phyloP scores from a whole-genome alignment of 768 basidiomycete genomes.

The Scleroderma citrinum region DNA sequence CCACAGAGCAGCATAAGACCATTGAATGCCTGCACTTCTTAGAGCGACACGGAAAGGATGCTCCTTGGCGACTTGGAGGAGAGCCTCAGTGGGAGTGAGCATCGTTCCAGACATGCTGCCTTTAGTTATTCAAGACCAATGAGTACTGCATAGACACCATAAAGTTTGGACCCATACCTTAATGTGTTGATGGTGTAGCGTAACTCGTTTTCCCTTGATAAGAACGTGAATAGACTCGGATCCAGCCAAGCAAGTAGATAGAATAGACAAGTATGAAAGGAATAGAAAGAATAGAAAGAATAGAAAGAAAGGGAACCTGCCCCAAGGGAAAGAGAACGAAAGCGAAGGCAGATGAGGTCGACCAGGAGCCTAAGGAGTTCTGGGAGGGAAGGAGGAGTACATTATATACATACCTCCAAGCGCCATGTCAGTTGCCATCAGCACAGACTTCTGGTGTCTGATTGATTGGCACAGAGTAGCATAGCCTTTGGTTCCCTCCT shows the following conservation, averaged over 20 bases:
- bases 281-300: background rate
- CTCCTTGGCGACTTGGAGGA: slow-evolving; percentile 24
- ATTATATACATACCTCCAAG: slow-evolving; percentile 1
- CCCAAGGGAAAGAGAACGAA: slow-evolving; percentile 10
- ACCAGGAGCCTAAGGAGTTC: slow-evolving; percentile 15
- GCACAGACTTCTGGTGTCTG: background rate
- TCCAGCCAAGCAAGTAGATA: slow-evolving; percentile 4
- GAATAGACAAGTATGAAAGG: no score
- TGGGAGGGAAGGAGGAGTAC: background rate
- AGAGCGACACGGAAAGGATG: slow-evolving; percentile 20
- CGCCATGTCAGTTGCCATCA: background rate
- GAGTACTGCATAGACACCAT: background rate
- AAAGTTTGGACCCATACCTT: background rate
- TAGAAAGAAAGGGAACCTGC: slow-evolving; percentile 13
- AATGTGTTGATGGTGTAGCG: background rate
- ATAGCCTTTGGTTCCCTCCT: background rate
- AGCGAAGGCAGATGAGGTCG: slow-evolving; percentile 13
- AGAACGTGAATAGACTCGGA: slow-evolving; percentile 1
- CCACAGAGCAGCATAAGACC: slow-evolving; percentile 30
- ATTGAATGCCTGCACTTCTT: slow-evolving; percentile 13
- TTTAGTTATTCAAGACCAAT: background rate
- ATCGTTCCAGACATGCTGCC: slow-evolving; percentile 10
- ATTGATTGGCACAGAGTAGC: background rate
- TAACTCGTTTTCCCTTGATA: background rate
- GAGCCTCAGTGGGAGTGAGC: slow-evolving; percentile 25